Percentiles rank a stretch among this genome's conserved stretches.
These are phyloP conservation scores for Moesziomyces sp. DNA, from an alignment of 1,284 basidiomycete species.

Conservation along the genomic window DNA sequence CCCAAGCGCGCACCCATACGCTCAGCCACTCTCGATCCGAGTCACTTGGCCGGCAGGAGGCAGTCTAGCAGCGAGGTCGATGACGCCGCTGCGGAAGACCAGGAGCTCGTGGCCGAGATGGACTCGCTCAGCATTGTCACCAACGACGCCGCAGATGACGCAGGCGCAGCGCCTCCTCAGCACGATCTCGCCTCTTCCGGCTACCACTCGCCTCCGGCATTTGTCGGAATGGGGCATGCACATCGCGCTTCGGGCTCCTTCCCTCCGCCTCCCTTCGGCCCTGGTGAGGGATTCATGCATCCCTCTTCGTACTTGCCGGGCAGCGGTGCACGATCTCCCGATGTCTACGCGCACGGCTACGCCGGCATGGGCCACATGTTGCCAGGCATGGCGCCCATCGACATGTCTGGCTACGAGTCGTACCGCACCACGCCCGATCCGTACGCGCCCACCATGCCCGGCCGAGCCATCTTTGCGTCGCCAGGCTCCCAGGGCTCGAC, in stretches of 20 bases:
- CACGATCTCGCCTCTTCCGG: conserved; percentile 1
- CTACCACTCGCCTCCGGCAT: conserved; percentile 21
- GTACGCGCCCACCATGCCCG: conserved; percentile 49
- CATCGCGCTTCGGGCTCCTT: conserved; percentile 37
- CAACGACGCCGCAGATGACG: conserved; percentile 3
- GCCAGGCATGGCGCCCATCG: conserved; percentile 39
- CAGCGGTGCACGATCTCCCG: conserved; percentile 42
- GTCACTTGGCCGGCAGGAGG: conserved; percentile 25
- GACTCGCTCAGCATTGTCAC: conserved; percentile 28
- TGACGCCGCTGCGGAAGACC: conserved; percentile 8
- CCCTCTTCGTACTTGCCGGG: conserved; percentile 29
- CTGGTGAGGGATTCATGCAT: conserved; percentile 36
- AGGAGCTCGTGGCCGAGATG: conserved; percentile 19
- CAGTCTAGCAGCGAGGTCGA: conserved; percentile 11
- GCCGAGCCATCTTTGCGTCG: conserved; percentile 44
- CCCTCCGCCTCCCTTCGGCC: conserved; percentile 33
- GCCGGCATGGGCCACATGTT: conserved; percentile 28
- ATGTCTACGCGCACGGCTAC: conserved; percentile 29
- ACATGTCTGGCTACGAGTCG: conserved; percentile 54
- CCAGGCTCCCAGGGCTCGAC: conserved; percentile 46
- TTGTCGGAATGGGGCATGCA: conserved; percentile 16
- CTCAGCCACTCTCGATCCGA: conserved; percentile 37
- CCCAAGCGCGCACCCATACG: conserved; percentile 43
- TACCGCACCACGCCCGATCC: conserved; percentile 57
- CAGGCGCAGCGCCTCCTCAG: conserved; percentile 4